Percentiles rank a stretch among this genome's conserved stretches.
These are phyloP conservation scores for Triticum turgidum DNA, from an alignment of 176 grass and related monocot genomes.

Conservation along the genomic window DNA sequence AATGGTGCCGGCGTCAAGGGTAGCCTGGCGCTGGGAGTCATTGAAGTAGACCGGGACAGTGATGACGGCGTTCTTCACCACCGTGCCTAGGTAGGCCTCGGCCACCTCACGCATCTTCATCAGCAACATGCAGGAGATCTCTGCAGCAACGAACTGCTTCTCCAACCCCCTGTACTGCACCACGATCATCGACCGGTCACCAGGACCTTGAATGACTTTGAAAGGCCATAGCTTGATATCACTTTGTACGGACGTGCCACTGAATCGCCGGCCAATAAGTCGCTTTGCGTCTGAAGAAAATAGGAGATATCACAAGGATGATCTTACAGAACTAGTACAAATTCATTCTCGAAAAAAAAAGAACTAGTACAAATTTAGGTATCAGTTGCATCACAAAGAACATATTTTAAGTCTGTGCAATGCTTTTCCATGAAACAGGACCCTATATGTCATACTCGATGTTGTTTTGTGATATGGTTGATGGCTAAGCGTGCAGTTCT, in stretches of 20 bases:
- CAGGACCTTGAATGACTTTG: background rate
- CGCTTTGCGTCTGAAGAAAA: slow-evolving; percentile 1
- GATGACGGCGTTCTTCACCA: background rate
- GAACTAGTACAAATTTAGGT: background rate
- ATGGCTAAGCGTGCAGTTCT: background rate
- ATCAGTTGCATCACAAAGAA: background rate
- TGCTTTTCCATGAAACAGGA: background rate
- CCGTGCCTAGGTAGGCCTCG: background rate
- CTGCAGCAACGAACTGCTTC: background rate
- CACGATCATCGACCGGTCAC: background rate
- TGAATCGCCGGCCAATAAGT: background rate
- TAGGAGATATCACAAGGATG: background rate
- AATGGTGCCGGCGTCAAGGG: background rate
- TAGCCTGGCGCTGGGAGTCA: slow-evolving; percentile 4
- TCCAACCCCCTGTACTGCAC: background rate
- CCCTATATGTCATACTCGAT: background rate
- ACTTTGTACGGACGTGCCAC: slow-evolving; percentile 1
- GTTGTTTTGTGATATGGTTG: background rate
- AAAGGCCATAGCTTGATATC: slow-evolving; percentile 19
- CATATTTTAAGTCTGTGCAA: background rate
- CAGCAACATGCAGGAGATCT: slow-evolving; percentile 13
- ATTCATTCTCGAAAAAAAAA: background rate
- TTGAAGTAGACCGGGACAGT: slow-evolving; percentile 5
- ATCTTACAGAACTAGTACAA: background rate
- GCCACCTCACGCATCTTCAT: slow-evolving; percentile 10